Base-by-base conservation (phyloP, 345 rosid species). In the Theobroma cacao region DNA sequence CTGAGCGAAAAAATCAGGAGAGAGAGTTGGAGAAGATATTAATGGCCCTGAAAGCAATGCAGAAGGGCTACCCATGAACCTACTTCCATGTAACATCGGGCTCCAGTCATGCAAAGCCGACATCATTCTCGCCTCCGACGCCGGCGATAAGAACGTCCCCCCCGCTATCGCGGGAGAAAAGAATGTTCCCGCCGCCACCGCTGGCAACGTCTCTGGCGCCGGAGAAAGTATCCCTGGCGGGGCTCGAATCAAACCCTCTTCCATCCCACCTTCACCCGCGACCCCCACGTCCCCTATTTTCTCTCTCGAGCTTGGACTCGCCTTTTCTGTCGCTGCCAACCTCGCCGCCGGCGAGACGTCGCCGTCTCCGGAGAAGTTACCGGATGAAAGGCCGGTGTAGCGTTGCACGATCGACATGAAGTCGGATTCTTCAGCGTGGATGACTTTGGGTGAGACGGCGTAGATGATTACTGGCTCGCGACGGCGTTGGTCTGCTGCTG, bases 321-420 rank as follows among this genome's bases (percentile, higher is more conserved):
- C 84, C 76, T 80, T 88, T 82, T 93, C 98, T 28, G 89, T 90
- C 3, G 91, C 86, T 2, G 98, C 98, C 58, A 91, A 71, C 69
- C 98, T 87, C 24, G 94, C 98, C 7, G 97, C 98, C 2, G 95
- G 98, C 0, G 98, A 93, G 2, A 90, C 71, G 26, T 86, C 90
- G n/a, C 90, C 90, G 30, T 81, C 47, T 76, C 66, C 24, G 71
- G 83, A 71, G 80, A 87, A 88, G 75, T 82, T 58, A 0, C 73
- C 84, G 20, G 95, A 80, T 78, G 97, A 89, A 62, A 84, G 85
- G 1, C 97, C 97, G 5, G 98, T 93, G 80, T 90, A 92, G 17
- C 93, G 90, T 80, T 93, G 98, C 77, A 93, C 98, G 36, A 91
- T 86, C 86, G 90, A 62, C 98, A 87, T 89, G 90, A 93, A 93